phyloP scores from a whole-genome alignment of 2,329 filamentous ascomycete genomes.

The Fusarium sp. region DNA sequence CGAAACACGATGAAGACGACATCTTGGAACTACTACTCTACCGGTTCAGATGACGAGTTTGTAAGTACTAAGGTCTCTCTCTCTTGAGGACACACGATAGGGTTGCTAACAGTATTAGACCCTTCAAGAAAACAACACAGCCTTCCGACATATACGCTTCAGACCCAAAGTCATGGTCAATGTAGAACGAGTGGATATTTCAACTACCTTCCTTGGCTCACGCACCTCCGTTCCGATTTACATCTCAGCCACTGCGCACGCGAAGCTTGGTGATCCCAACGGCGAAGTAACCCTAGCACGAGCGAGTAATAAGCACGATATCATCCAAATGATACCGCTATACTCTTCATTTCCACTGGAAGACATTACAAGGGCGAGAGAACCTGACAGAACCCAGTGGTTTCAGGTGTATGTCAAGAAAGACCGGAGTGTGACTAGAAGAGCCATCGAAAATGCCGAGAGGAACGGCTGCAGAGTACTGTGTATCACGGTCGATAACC shows the following conservation, averaged over 20 bases:
- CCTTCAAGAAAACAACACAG: constrained; percentile 10
- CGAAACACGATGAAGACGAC: constrained; percentile 1
- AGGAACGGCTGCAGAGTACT: constrained; percentile 14
- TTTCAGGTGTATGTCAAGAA: constrained; percentile 31
- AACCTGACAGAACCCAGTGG: constrained; percentile 5
- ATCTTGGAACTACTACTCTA: constrained; percentile 32
- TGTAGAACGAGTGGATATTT: constrained; percentile 21
- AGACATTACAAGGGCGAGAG: background rate
- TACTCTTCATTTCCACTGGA: constrained; percentile 17
- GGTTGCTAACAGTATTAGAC: background rate
- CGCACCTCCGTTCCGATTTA: constrained; percentile 13
- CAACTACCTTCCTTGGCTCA: constrained; percentile 10
- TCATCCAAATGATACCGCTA: constrained; percentile 30
- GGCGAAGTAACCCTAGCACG: constrained; percentile 17
- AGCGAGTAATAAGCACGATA: constrained; percentile 13
- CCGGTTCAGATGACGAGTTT: constrained; percentile 26
- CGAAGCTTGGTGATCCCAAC: constrained; percentile 19
- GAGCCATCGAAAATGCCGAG: constrained; percentile 19
- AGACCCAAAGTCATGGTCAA: constrained; percentile 24
- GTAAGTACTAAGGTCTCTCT: background rate
- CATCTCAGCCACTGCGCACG: constrained; percentile 22
- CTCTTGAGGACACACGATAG: too few species aligned
- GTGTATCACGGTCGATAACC: constrained; percentile 31
- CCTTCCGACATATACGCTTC: constrained; percentile 12
- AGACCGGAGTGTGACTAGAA: constrained; percentile 2